A percentile compares a stretch with the other conserved stretches of the same genome.
These are phyloP conservation scores for Aspergillus hiratsukae DNA, from an alignment of 2,329 filamentous ascomycete species.

Conservation along the genomic window DNA sequence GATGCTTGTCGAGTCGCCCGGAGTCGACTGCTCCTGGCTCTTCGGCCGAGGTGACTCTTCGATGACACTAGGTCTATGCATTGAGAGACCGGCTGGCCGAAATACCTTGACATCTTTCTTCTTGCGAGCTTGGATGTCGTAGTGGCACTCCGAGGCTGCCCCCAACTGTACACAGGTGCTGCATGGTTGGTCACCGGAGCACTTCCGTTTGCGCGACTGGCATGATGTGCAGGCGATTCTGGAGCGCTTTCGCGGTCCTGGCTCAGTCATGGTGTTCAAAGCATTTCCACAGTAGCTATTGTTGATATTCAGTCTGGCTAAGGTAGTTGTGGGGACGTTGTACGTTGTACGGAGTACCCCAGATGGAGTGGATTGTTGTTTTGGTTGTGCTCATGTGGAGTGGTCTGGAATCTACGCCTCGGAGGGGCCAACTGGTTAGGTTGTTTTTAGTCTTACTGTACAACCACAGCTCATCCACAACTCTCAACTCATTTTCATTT, in stretches of 20 bases:
- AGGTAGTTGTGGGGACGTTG: neutral
- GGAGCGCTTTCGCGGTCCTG: conserved; percentile 35
- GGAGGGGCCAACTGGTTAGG: neutral
- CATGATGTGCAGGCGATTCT: conserved; percentile 49
- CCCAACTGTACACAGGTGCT: conserved; percentile 51
- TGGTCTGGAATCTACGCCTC: neutral
- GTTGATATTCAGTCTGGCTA: neutral
- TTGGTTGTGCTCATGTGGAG: neutral
- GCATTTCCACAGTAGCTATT: neutral
- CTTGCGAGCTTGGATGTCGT: conserved; percentile 34
- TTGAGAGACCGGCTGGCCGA: conserved; percentile 12
- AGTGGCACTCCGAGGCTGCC: conserved; percentile 46
- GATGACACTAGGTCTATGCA: conserved; percentile 3
- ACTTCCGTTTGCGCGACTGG: conserved; percentile 54
- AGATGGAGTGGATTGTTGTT: neutral
- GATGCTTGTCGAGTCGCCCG: conserved; percentile 17
- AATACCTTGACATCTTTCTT: conserved; percentile 25
- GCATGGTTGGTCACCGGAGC: conserved; percentile 52
- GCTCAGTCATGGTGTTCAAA: conserved; percentile 23
- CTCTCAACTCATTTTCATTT: neutral
- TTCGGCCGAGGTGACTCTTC: conserved; percentile 5
- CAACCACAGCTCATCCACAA: neutral
- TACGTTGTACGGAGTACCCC: neutral
- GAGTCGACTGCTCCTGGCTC: conserved; percentile 7
- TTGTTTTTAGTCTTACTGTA: neutral